A percentile compares a stretch with the other conserved stretches of the same genome.
Evolutionary conservation across 495 filamentous ascomycete species (phyloP).

Genomic region (Letharia columbiana): DNA sequence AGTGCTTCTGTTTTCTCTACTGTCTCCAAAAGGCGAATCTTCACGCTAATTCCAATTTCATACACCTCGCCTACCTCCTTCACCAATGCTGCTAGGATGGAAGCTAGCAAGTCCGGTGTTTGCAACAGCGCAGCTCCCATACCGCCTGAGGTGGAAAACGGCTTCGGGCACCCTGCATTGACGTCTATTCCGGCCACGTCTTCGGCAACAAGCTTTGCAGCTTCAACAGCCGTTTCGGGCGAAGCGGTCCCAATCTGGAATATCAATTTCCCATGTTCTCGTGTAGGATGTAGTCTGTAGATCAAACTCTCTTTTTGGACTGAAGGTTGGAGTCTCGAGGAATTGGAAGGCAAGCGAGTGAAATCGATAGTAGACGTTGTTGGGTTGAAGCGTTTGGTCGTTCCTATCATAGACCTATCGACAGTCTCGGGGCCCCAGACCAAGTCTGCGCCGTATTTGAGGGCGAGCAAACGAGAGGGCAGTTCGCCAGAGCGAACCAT

Average conservation of each 20-base stretch:
- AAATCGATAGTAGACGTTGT: conserved; percentile 73
- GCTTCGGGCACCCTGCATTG: conserved; percentile 95
- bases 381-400: conserved; percentile 63
- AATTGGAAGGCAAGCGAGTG: conserved; percentile 58
- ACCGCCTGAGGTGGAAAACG: conserved; percentile 80
- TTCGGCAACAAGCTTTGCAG: conserved; percentile 69
- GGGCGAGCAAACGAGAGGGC: conserved; percentile 73
- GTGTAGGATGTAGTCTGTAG: conserved; percentile 69
- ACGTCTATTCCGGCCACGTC: conserved; percentile 93
- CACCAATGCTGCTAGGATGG: conserved; percentile 75
- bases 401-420: conserved; percentile 82
- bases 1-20: conserved; percentile 60
- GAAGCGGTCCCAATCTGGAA: conserved; percentile 87
- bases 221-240: conserved; percentile 70
- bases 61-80: conserved; percentile 62
- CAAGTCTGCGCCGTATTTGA: conserved; percentile 92
- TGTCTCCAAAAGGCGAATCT: conserved; percentile 81
- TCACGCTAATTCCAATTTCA: conserved; percentile 87
- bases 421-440: conserved; percentile 98
- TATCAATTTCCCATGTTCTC: conserved; percentile 63
- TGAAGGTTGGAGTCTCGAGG: conserved; percentile 37
- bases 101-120: conserved; percentile 70
- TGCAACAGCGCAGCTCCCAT: conserved; percentile 90
- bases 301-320: conserved; percentile 60
- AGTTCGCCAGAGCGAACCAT: conserved; percentile 97